Base-by-base conservation (phyloP, 306 rosid genomes). In the Fragaria vesca region DNA sequence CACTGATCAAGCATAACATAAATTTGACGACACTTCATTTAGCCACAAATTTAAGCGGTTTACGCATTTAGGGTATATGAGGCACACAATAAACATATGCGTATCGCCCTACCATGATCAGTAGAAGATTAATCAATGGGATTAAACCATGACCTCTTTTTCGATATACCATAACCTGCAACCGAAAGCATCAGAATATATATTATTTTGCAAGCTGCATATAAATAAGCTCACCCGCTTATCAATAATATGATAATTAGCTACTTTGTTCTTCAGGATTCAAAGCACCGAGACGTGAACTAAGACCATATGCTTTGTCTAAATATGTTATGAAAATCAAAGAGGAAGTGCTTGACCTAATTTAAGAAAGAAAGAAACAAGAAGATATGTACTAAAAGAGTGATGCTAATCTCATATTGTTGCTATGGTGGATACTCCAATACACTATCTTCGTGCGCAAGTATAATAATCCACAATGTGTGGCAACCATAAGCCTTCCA, bases 401-500 rank as follows among this genome's bases (percentile, higher is more conserved):
- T 69, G 68, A 17, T 34, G 52, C 34, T n/a, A 54, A 60, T 77
- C 26, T 69, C 8, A 26, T 30, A 73, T n/a, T 58, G 46, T 17
- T 42, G 38, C 10, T 18, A 45, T 66, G 47, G 78, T 60, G 34
- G 16, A 60, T 1, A 30, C 50, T 7, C 66, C 77, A 50, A 9
- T 42, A 80, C 55, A 42, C 6, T 69, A 46, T 32, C 0, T 13
- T 43, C 43, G 50, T 38, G 3, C 10, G 34, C 66, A 38, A 2
- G n/a, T 30, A 55, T 69, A 20, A 5, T 40, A 71, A 60, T n/a
- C 75, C 11, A 61, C 54, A 34, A 38, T 52, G 80, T 63, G 85
- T 81, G 82, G 16, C 78, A 16, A 36, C 47, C 87, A 70, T 70
- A 54, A 69, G 80, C 68, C 57, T 38, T 54, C 26, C 78, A 81